A percentile compares a stretch with the other conserved stretches of the same genome.
Evolutionary conservation across 768 basidiomycete species (phyloP).

Genomic region (Mrakia frigida): DNA sequence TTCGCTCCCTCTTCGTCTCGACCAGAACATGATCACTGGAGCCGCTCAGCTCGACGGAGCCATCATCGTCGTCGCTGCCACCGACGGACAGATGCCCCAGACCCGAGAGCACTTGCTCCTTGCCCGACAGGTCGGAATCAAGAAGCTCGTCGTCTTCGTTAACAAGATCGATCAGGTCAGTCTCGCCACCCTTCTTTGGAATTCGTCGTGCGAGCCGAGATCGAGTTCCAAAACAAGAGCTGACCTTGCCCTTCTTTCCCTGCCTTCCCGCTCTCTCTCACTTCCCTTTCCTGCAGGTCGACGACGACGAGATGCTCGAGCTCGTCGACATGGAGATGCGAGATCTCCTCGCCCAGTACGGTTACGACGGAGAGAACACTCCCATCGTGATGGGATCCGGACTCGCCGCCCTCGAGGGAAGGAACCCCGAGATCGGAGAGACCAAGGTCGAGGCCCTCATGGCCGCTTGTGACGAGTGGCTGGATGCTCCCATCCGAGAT

Average conservation of each 20-base stretch:
- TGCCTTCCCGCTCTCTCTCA: neutral
- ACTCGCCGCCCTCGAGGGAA: slow-evolving; percentile 85
- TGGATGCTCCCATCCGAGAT: slow-evolving; percentile 91
- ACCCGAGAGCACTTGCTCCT: slow-evolving; percentile 96
- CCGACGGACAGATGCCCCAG: slow-evolving; percentile 99
- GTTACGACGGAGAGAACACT: slow-evolving; percentile 93
- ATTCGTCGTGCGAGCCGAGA: neutral
- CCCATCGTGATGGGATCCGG: slow-evolving; percentile 99
- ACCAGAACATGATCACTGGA: slow-evolving; percentile 99
- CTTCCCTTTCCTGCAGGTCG: slow-evolving; percentile 49
- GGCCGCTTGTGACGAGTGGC: slow-evolving; percentile 84
- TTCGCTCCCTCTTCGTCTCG: slow-evolving; percentile 44
- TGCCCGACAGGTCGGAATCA: slow-evolving; percentile 95
- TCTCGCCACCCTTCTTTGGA: neutral
- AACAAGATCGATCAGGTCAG: slow-evolving; percentile 86
- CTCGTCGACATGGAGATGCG: slow-evolving; percentile 99
- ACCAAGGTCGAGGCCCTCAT: slow-evolving; percentile 77
- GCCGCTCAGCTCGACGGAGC: slow-evolving; percentile 88
- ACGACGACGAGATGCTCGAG: slow-evolving; percentile 96
- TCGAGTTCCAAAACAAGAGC: too few species aligned
- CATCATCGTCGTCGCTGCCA: slow-evolving; percentile 78
- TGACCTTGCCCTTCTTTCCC: too few species aligned
- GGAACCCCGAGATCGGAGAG: slow-evolving; percentile 70
- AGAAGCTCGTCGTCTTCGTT: slow-evolving; percentile 96
- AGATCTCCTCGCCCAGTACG: slow-evolving; percentile 82